phyloP scores from a whole-genome alignment of 140 eudicot genomes.

The Flaveria floridana region DNA sequence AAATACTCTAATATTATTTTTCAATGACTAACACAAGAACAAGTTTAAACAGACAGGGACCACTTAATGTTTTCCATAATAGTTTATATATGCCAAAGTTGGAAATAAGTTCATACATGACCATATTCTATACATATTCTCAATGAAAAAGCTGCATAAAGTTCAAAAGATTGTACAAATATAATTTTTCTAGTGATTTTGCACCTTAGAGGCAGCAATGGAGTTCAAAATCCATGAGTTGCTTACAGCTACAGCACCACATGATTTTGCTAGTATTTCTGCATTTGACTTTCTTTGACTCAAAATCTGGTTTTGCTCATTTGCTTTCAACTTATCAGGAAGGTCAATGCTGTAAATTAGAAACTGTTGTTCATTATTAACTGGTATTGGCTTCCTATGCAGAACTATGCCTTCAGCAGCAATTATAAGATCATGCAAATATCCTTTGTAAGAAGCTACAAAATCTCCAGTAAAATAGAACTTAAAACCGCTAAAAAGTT shows the following conservation, averaged over 20 bases:
- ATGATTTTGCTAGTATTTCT: conserved; percentile 58
- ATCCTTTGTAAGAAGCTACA: conserved; percentile 72
- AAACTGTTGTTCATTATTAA: conserved; percentile 31
- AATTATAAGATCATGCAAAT: conserved; percentile 69
- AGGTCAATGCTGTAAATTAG: conserved; percentile 71
- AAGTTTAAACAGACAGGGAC: conserved; percentile 19
- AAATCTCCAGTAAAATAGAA: conserved; percentile 76
- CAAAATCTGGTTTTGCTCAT: conserved; percentile 34
- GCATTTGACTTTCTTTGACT: conserved; percentile 55
- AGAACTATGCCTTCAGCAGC: conserved; percentile 88
- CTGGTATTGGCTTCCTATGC: conserved; percentile 70
- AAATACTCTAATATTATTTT: conserved; percentile 18
- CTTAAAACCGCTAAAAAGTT: conserved; percentile 52
- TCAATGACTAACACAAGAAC: conserved; percentile 15
- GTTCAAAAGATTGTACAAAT: background rate
- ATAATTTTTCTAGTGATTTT: conserved; percentile 23
- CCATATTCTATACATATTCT: conserved; percentile 29
- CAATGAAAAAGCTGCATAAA: conserved; percentile 8
- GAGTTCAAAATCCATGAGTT: conserved; percentile 85
- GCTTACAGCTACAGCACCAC: conserved; percentile 63
- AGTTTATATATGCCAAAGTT: conserved; percentile 12
- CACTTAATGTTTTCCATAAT: background rate
- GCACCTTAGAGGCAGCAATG: conserved; percentile 68
- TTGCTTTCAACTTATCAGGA: conserved; percentile 52
- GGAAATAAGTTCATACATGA: conserved; percentile 18